A percentile compares a stretch with the other conserved stretches of the same genome.
phyloP scores from a whole-genome alignment of 768 basidiomycete species.

The Hygrophoropsis aurantiaca region DNA sequence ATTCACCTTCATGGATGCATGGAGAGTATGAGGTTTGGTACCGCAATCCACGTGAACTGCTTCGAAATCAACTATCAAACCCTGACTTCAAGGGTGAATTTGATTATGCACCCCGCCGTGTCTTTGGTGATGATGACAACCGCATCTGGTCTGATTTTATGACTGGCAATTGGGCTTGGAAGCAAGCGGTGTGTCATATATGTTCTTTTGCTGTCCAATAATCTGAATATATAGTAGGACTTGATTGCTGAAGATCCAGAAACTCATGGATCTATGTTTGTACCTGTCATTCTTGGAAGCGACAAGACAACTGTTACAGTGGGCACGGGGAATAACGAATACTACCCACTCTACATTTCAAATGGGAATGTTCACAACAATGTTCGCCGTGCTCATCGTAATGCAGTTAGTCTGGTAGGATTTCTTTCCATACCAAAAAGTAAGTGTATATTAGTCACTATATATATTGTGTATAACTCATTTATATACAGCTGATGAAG shows the following conservation, averaged over 20 bases:
- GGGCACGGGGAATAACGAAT: conserved; percentile 17
- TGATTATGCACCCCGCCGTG: conserved; percentile 20
- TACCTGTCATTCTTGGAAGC: conserved; percentile 17
- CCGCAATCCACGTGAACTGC: no score
- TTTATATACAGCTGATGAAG: no score
- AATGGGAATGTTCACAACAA: neutral
- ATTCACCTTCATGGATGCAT: no score
- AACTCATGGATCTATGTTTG: conserved; percentile 10
- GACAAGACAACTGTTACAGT: conserved; percentile 24
- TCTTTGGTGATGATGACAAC: conserved; percentile 20
- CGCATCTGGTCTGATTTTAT: conserved; percentile 25
- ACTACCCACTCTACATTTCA: conserved; percentile 20
- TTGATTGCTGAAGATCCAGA: conserved; percentile 1
- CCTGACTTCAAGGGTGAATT: no score
- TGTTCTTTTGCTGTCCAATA: neutral
- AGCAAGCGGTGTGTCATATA: conserved; percentile 17
- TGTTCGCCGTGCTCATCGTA: conserved; percentile 14
- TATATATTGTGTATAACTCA: no score
- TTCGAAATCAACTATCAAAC: no score
- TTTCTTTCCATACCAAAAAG: conserved; percentile 21
- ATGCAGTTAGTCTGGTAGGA: conserved; percentile 10
- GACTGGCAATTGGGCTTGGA: conserved; percentile 28
- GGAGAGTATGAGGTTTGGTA: no score
- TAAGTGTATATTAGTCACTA: no score
- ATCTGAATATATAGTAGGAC: conserved; percentile 2